Base-by-base conservation (phyloP, 352 stramenopile species). In the Phytophthora cactorum region DNA sequence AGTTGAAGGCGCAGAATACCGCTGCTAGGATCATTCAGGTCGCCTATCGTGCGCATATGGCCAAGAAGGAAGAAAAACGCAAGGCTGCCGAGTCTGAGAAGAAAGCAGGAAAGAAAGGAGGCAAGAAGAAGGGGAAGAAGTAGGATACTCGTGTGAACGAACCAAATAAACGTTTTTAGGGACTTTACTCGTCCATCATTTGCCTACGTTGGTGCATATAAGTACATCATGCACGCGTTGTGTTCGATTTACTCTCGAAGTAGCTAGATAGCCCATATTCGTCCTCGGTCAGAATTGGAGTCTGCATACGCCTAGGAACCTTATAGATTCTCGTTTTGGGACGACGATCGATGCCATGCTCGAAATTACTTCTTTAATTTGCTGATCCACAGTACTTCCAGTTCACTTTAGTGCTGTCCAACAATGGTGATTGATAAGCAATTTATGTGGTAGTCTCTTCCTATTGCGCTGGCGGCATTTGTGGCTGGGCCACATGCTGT, bases 1-100 rank as follows among this genome's bases (percentile, higher is more conserved):
- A 91, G 52, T 61, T 84, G 27, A 92, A 90, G 70, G 74, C 82
- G 2, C 84, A 92, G 51, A 89, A 81, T 54, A 90, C 73, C 4
- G 82, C 86, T 11, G 81, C 81, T 7, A 77, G 82, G 25, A 86
- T 91, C 54, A 91, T 92, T 51, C 86, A 94, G 54, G 69, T 81
- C 12, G 74, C 81, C 10, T 93, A 89, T 49, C 69, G 79, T 0
- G 59, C 77, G 4, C 68, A 86, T 52, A 55, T 78, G 43, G 72
- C 69, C 1, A 71, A 76, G 39, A 84, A 82, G 22, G 77, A 89
- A 39, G 79, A 86, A 46, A 91, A 89, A 59, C 82, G 82, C 14
- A 92, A 92, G 52, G 77, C 71, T 9, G 45, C 70, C 8, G 81
- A 90, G 15, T 71, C 74, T 1, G 68, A 72, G 38, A 94, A 92